phyloP scores from a whole-genome alignment of 441 rosid genomes.

The Pelargonium fulgidum region DNA sequence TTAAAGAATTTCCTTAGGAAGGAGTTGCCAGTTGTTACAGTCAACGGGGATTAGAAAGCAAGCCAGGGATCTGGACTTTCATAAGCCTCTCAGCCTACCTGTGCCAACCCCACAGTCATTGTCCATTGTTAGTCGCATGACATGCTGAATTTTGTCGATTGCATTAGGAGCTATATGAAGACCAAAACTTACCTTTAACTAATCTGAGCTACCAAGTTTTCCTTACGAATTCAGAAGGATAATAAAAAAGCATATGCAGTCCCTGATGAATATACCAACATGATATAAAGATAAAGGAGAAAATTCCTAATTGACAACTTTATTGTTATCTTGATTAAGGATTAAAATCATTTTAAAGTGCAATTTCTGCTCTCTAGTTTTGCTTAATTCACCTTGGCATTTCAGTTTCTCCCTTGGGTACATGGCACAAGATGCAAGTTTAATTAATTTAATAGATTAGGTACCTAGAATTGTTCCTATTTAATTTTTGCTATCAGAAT shows the following conservation, averaged over 20 bases:
- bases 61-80: background rate
- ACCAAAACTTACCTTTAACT: background rate
- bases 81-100: background rate
- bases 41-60: background rate
- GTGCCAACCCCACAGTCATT: background rate
- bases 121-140: background rate
- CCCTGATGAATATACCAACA: background rate
- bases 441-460: background rate
- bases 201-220: background rate
- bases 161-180: background rate
- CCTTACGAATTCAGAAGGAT: background rate
- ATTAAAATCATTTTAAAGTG: background rate
- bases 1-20: background rate
- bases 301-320: background rate
- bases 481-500: background rate
- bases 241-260: background rate
- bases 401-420: background rate
- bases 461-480: background rate
- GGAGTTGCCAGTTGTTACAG: background rate
- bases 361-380: background rate
- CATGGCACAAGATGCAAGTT: conserved; percentile 1
- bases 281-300: background rate
- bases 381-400: conserved; percentile 3
- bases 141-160: background rate
- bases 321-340: background rate